These are phyloP conservation scores for Cladosporium sp. DNA, from an alignment of 2,329 filamentous ascomycete genomes.

Conservation along the genomic window DNA sequence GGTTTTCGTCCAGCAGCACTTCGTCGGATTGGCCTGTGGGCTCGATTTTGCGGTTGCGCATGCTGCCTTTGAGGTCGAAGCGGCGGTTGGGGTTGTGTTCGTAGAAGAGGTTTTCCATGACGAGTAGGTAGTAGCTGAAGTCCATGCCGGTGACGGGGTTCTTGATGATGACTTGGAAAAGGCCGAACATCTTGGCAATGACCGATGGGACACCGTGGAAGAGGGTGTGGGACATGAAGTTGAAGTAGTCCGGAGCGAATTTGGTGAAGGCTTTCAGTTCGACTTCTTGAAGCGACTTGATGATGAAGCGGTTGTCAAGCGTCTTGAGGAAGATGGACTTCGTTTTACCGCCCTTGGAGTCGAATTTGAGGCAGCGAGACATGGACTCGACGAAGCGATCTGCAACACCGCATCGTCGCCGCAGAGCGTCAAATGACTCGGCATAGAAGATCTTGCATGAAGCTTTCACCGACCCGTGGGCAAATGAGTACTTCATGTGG, in stretches of 20 bases:
- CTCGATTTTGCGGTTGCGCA: constrained; percentile 97
- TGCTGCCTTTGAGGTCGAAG: constrained; percentile 92
- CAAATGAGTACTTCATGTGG: constrained; percentile 93
- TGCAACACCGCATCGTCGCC: constrained; percentile 85
- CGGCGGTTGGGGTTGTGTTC: constrained; percentile 77
- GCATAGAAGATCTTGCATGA: constrained; percentile 98
- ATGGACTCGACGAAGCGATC: constrained; percentile 94
- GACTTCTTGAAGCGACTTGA: constrained; percentile 84
- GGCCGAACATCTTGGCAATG: constrained; percentile 98
- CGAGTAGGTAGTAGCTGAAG: constrained; percentile 86
- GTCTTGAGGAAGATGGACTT: constrained; percentile 98
- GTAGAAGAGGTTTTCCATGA: constrained; percentile 99
- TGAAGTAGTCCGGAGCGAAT: constrained; percentile 95
- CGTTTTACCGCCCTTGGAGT: constrained; percentile 95
- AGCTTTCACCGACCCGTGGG: constrained; percentile 88
- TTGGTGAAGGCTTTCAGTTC: constrained; percentile 91
- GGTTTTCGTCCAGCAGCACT: constrained; percentile 94
- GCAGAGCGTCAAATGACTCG: constrained; percentile 92
- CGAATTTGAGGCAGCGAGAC: constrained; percentile 94
- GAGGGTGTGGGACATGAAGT: constrained; percentile 91
- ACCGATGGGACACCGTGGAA: constrained; percentile 91
- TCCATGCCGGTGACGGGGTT: constrained; percentile 87
- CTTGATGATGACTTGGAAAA: constrained; percentile 96
- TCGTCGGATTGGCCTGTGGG: constrained; percentile 94
- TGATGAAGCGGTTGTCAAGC: constrained; percentile 84